Evolutionary conservation across 495 filamentous ascomycete genomes (phyloP), one percentile per base, ranked within the genome.

Genomic region (Xylona heveae): DNA sequence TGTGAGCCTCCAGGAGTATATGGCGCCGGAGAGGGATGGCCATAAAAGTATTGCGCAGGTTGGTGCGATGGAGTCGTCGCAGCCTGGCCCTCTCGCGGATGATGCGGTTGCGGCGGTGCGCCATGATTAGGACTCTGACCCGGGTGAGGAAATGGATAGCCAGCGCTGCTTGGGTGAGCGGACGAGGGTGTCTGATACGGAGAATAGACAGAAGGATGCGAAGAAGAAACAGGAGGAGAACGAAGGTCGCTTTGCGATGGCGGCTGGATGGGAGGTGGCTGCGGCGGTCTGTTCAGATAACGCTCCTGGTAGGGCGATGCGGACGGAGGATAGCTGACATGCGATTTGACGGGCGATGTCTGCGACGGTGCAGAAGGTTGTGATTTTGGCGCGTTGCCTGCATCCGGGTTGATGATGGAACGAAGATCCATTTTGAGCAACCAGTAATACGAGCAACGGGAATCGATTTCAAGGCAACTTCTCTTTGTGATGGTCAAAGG

Each of bases 391-490:
- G 8, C 8, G 8, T 16, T 9, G 28, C 13, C 8, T 49, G 49
- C 49, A 39, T 57, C 51, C 12, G 49, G 54, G 50, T 67, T 68
- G 35, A 71, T 49, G 46, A 71, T 64, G 12, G 53, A 56, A 43
- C 55, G 48, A 36, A 71, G 50, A 54, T 71, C 64, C 66, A 71
- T 71, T n/a, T n/a, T n/a, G n/a, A n/a, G n/a, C n/a, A n/a, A n/a
- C n/a, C n/a, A n/a, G n/a, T n/a, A n/a, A n/a, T n/a, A n/a, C n/a
- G n/a, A n/a, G n/a, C n/a, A n/a, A n/a, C n/a, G n/a, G n/a, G n/a
- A n/a, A n/a, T n/a, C n/a, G n/a, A n/a, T n/a, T n/a, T n/a, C n/a
- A n/a, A n/a, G n/a, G n/a, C n/a, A n/a, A n/a, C n/a, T n/a, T n/a
- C n/a, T n/a, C n/a, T n/a, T n/a, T n/a, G n/a, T n/a, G n/a, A n/a